Conservation (phyloP, 306 rosid genomes). For the Cicer bijugum region DNA sequence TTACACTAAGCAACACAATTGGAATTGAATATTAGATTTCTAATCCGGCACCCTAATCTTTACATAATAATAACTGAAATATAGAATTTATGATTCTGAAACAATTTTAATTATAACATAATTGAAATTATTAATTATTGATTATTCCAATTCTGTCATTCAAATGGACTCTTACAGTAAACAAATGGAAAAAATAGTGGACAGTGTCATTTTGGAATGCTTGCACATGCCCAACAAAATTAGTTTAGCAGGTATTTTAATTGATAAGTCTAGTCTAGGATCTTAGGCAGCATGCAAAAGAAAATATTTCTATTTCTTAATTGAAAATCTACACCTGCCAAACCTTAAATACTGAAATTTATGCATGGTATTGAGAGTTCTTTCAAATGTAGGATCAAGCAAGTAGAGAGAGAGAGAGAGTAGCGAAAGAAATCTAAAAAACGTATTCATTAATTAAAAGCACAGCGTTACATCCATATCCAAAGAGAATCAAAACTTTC, state of each 20-base stretch:
- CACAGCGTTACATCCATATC: neutral
- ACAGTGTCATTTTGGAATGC: neutral
- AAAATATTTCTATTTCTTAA: too few species aligned
- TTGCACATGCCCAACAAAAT: constrained; percentile 8
- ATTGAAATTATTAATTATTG: constrained; percentile 6
- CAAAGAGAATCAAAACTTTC: constrained; percentile 14
- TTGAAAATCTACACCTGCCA: constrained; percentile 10
- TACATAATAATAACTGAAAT: neutral
- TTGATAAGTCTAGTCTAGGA: neutral
- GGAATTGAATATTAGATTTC: constrained; percentile 17
- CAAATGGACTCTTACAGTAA: constrained; percentile 3
- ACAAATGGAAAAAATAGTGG: neutral
- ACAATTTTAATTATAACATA: neutral
- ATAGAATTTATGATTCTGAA: constrained; percentile 32
- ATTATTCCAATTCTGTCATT: neutral
- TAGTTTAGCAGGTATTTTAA: constrained; percentile 8
- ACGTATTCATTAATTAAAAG: neutral
- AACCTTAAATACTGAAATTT: neutral
- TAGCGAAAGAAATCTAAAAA: neutral
- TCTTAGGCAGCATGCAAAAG: too few species aligned
- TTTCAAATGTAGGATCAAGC: constrained; percentile 7
- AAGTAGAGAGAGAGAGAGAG: neutral
- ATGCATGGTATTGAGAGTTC: constrained; percentile 14
- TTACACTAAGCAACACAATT: constrained; percentile 9
- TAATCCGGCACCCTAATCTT: neutral